phyloP scores from a whole-genome alignment of 257 asterid genomes.

The Solanum clarkiae region DNA sequence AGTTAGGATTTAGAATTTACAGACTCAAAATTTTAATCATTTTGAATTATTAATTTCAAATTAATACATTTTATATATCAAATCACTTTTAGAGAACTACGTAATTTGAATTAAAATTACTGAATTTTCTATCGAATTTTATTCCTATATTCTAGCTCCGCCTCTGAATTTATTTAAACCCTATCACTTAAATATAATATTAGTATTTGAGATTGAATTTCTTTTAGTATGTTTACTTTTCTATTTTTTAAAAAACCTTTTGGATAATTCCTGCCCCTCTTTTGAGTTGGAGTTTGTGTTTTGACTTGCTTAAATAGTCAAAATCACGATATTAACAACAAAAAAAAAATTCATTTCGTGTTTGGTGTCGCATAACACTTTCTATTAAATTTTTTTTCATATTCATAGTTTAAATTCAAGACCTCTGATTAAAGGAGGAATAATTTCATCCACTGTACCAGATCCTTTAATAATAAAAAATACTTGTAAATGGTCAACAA shows the following conservation, averaged over 20 bases:
- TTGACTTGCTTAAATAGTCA: background rate
- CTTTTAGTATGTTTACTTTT: background rate
- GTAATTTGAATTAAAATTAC: background rate
- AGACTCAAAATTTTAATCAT: background rate
- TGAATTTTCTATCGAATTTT: rapidly evolving
- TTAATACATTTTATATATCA: no score
- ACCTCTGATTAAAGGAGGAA: no score
- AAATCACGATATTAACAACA: background rate
- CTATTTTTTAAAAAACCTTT: background rate
- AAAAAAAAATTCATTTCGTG: no score
- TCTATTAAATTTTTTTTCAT: no score
- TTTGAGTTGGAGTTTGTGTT: background rate
- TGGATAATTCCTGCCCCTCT: background rate
- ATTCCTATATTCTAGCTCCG: background rate
- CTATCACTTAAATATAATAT: no score
- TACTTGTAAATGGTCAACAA: background rate
- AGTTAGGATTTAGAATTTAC: background rate
- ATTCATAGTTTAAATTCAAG: no score
- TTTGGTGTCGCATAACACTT: no score
- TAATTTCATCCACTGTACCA: no score
- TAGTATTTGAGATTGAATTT: background rate
- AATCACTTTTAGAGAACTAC: background rate
- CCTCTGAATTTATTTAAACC: background rate
- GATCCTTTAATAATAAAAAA: no score
- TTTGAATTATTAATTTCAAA: background rate